Evolutionary conservation across 805 yeast genomes (phyloP), one percentile per base, ranked within the genome.

Genomic region (Helenozyma rhizophorensis): DNA sequence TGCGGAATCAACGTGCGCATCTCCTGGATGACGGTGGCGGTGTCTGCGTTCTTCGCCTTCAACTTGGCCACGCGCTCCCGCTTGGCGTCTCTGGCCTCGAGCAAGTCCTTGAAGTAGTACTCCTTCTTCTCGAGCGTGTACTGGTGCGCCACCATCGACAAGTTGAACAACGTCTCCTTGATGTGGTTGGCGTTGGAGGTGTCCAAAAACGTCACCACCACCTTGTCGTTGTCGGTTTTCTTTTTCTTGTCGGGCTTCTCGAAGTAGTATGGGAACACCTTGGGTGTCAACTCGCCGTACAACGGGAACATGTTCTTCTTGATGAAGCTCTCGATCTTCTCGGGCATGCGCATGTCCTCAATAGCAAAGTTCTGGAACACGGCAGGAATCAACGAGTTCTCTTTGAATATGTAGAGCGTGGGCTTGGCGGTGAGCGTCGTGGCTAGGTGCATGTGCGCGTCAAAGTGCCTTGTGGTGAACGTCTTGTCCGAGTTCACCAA

Each of bases 351-450:
- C 35, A 73, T 68, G 44, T 82, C 85, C 30, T 75, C 76, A 6
- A 86, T 73, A 0, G 80, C 78, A 56, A 74, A 77, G 35, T 75
- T 77, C 43, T 74, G 83, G 42, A 56, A 80, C 4, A 79, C 69
- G 4, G 62, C 58, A 0, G 84, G 70, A 21, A 72, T 48, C 34
- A 74, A 50, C 10, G 76, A 61, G 33, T 73, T 71, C 33, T 81
- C 81, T 44, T 74, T 80, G 53, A 80, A 72, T 14, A 80, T 60
- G 19, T 78, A 56, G 13, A 83, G 46, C 11, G 84, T 76, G 2
- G 94, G 94, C 22, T 64, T 63, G 6, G 80, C 66, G 0, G 87
- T 68, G 16, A 78, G 28, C 2, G 80, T 65, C 17, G 75, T 71
- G 15, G 82, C 63, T 12, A 65, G 54, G 40, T 64, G 66, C 61